Base-by-base conservation (phyloP, 352 stramenopile genomes). In the Pythium phragmitis region DNA sequence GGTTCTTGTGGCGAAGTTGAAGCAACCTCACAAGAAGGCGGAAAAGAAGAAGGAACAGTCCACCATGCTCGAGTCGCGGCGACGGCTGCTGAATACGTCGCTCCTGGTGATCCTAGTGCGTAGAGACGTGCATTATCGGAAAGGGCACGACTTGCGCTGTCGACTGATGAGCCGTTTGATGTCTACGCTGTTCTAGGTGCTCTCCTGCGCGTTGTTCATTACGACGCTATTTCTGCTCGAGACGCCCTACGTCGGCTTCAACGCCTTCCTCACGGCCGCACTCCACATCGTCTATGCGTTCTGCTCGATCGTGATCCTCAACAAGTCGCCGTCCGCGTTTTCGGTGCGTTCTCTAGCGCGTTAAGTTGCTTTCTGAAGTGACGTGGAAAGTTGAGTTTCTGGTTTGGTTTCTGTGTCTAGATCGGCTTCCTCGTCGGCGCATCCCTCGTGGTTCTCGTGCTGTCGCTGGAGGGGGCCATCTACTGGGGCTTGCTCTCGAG, bases 241-340 rank as follows among this genome's bases (percentile, higher is more conserved):
- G 60, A 92, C 81, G 34, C 82, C 85, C 16, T 87, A 73, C 50
- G 63, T 91, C 39, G 81, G 81, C 68, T 87, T 94, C 57, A 58
- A 89, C 37, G 82, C 79, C 3, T 78, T 88, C 65, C 57, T 85
- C 52, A 92, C 85, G 14, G 72, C 85, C 6, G 67, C 62, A 6
- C 55, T 88, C 30, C 70, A 88, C 60, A 64, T 94, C 19, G 68
- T 85, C 12, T 94, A 88, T 57, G 81, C 82, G n/a, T 85, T 94
- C 68, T 76, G 81, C 19, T 74, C 82, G 45, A 82, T 94, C 61
- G 76, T 89, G 48, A 79, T 90, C 47, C 69, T 94, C 42, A 92
- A 92, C 74, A 92, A 92, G 55, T 78, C 82, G 51, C 85, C 85
- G 1, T 94, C 85, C 2, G 85, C 82, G 30, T 94, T 88, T 66